A percentile compares a stretch with the other conserved stretches of the same genome.
Conservation (phyloP, 2,329 filamentous ascomycete species). For the Dothideomycetes sp. region DNA sequence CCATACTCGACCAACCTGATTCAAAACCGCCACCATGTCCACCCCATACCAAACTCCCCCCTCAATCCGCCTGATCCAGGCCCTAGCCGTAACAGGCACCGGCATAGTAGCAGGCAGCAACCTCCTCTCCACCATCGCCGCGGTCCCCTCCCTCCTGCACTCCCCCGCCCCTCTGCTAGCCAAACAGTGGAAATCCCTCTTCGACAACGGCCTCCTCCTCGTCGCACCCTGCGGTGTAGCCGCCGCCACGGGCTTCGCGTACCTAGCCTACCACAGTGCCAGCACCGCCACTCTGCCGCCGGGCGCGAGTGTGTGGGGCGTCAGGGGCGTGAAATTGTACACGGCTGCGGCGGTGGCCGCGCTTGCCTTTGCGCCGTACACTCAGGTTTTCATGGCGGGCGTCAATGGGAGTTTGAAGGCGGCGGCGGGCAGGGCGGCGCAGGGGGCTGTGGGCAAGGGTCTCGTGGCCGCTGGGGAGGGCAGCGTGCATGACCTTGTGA, state of each 20-base stretch:
- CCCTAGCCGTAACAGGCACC: too few species aligned
- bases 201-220: slow-evolving; percentile 12
- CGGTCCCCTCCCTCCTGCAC: slow-evolving; percentile 42
- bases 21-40: too few species aligned
- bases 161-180: slow-evolving; percentile 45
- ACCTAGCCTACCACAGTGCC: neutral
- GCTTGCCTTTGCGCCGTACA: neutral
- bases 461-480: neutral
- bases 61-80: too few species aligned
- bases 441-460: neutral
- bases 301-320: too few species aligned
- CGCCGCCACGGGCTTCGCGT: neutral
- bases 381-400: neutral
- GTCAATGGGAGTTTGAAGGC: neutral
- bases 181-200: slow-evolving; percentile 41
- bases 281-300: neutral
- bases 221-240: neutral
- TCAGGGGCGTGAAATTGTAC: neutral
- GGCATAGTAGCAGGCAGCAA: neutral
- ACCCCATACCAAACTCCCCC: too few species aligned
- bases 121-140: neutral
- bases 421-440: neutral
- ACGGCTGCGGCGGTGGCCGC: neutral
- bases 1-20: too few species aligned
- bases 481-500: neutral